These are phyloP conservation scores for Tylopilus plumbeoviolaceoides DNA, from an alignment of 768 basidiomycete genomes.

Conservation along the genomic window DNA sequence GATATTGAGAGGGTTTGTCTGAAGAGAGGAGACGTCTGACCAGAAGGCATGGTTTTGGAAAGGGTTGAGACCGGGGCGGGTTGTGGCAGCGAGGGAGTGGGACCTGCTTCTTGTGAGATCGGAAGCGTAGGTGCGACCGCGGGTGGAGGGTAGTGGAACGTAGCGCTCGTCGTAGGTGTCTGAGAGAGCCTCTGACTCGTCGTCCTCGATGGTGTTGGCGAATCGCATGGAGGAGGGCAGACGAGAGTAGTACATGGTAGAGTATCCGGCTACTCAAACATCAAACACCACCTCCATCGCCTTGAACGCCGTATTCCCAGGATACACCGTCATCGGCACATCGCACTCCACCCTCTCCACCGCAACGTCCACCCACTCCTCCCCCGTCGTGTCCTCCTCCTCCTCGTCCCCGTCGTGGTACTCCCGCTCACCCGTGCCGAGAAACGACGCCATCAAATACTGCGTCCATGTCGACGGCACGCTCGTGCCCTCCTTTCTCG, in stretches of 20 bases:
- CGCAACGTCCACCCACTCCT: conserved; percentile 61
- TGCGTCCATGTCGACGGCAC: conserved; percentile 32
- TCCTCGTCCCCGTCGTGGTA: conserved; percentile 54
- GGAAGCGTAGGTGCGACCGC: conserved; percentile 57
- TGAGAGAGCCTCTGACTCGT: conserved; percentile 62
- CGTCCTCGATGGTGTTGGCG: conserved; percentile 77
- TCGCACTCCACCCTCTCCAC: conserved; percentile 94
- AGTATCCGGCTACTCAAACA: conserved; percentile 35
- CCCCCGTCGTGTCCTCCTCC: conserved; percentile 45
- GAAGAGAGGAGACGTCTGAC: conserved; percentile 50
- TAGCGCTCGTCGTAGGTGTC: conserved; percentile 62
- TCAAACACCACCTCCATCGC: conserved; percentile 76
- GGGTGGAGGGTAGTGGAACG: conserved; percentile 36
- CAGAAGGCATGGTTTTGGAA: conserved; percentile 42
- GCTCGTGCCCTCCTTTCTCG: conserved; percentile 1
- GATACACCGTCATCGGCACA: conserved; percentile 84
- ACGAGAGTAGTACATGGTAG: not conserved
- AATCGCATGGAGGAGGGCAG: conserved; percentile 49
- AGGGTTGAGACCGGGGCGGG: conserved; percentile 52
- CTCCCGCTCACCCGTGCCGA: conserved; percentile 41
- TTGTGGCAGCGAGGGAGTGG: conserved; percentile 63
- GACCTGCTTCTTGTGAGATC: conserved; percentile 73
- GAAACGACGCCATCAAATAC: conserved; percentile 38
- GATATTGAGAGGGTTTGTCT: conserved; percentile 55
- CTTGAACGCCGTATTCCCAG: conserved; percentile 85